phyloP scores from a whole-genome alignment of 192 early-diverging fungal species.

The Mortierella claussenii region DNA sequence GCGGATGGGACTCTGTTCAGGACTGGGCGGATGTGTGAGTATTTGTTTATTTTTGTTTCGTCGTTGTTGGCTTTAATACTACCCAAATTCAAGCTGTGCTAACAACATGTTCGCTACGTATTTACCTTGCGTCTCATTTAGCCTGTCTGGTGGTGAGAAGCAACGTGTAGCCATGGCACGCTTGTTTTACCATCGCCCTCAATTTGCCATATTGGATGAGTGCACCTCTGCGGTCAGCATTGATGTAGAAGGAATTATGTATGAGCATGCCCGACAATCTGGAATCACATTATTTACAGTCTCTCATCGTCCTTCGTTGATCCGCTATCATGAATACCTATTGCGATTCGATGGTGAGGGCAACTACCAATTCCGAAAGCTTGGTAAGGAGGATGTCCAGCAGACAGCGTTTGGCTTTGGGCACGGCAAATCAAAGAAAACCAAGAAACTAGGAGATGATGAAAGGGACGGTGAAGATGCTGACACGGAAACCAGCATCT shows the following conservation, averaged over 20 bases:
- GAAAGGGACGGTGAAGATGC: conserved; percentile 54
- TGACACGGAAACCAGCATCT: conserved; percentile 50
- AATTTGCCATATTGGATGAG: conserved; percentile 83
- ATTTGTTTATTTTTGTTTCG: neutral
- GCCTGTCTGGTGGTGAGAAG: conserved; percentile 83
- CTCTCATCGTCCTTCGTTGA: conserved; percentile 63
- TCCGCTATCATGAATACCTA: conserved; percentile 67
- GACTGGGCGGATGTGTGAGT: conserved; percentile 81
- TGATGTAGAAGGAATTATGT: conserved; percentile 85
- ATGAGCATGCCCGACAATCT: conserved; percentile 62
- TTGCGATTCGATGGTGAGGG: conserved; percentile 73
- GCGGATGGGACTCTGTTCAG: conserved; percentile 77
- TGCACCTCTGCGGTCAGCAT: conserved; percentile 83
- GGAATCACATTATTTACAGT: conserved; percentile 75
- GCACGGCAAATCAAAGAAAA: conserved; percentile 61
- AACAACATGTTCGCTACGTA: neutral
- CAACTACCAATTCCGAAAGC: conserved; percentile 67
- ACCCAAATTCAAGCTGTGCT: neutral
- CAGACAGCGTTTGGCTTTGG: conserved; percentile 60
- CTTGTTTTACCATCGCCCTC: conserved; percentile 85
- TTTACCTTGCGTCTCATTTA: conserved; percentile 7
- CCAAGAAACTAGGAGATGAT: conserved; percentile 49
- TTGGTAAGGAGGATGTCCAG: conserved; percentile 56
- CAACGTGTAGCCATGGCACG: conserved; percentile 86
- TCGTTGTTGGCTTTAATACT: neutral